Evolutionary conservation across 805 yeast genomes (phyloP).

Genomic region (Wickerhamiella azymoides): DNA sequence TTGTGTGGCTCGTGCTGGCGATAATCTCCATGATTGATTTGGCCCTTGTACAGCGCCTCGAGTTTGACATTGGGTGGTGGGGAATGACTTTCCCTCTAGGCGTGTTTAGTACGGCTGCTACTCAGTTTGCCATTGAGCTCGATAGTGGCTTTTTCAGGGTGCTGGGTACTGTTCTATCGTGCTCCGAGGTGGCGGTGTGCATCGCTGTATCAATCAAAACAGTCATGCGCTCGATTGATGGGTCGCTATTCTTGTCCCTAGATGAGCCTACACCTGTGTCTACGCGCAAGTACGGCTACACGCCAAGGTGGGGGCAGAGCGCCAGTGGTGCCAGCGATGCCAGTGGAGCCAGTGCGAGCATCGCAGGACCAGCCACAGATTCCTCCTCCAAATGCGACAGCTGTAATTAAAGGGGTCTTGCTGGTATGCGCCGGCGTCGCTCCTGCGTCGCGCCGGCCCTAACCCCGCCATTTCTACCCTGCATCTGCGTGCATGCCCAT

Average conservation of each 20-base stretch:
- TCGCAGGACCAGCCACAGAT: too few species aligned
- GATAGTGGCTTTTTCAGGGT: slow-evolving; percentile 47
- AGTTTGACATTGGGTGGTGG: slow-evolving; percentile 55
- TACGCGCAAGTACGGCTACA: too few species aligned
- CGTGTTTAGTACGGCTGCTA: slow-evolving; percentile 53
- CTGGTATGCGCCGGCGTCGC: too few species aligned
- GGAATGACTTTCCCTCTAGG: slow-evolving; percentile 89
- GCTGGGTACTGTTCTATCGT: slow-evolving; percentile 47
- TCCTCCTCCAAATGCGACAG: too few species aligned
- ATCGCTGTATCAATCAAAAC: slow-evolving; percentile 6
- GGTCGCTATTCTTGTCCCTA: not conserved
- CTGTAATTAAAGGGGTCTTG: too few species aligned
- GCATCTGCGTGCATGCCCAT: too few species aligned
- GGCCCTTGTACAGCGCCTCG: slow-evolving; percentile 18
- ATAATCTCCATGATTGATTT: slow-evolving; percentile 22
- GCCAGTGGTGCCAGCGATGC: too few species aligned
- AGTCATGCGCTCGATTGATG: not conserved
- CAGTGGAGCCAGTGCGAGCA: too few species aligned
- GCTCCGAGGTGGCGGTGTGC: slow-evolving; percentile 30
- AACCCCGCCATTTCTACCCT: too few species aligned
- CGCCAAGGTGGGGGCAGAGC: too few species aligned
- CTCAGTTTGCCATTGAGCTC: slow-evolving; percentile 36
- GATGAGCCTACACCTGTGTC: too few species aligned
- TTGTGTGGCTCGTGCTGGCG: slow-evolving; percentile 37
- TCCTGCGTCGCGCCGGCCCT: too few species aligned